Base-by-base conservation (phyloP, 345 rosid species). In the Bretschneidera sinensis region DNA sequence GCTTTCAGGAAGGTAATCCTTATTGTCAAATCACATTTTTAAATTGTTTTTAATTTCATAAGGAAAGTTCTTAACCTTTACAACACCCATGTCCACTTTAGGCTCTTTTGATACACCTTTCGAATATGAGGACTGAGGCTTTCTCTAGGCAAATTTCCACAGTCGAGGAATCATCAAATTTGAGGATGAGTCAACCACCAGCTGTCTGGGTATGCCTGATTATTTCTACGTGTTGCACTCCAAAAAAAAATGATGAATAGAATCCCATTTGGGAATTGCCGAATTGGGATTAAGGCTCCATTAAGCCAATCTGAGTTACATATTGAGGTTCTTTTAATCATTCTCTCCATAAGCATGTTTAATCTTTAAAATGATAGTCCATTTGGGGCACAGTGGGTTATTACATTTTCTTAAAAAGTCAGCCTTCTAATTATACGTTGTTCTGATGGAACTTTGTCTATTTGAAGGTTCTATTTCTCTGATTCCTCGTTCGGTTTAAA, bases 1-100 rank as follows among this genome's bases (percentile, higher is more conserved):
- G 89, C 86, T 67, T 86, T 86, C 69, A 78, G 83, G 63, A 78
- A 79, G 92, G 92, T 83, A 71, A 13, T 48, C 16, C 23, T 35
- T 47, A 0, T 20, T 64, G 39, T 48, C 17, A 5, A 48, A 59
- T 39, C 13, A 24, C 4, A 16, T 16, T 51, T 61, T 31, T 48
- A 1, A n/a, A 25, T 51, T 48, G 47, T n/a, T 31, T 17, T 43
- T 59, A 35, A 5, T 56, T 10, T 54, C 49, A 23, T 28, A 48
- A 51, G 55, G 24, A 52, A 48, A 54, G 43, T 2, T 28, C 13
- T 45, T 10, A 2, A 17, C 57, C 23, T 22, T 18, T 16, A 14
- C 45, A 39, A 39, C 4, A 39, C 45, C 14, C 9, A 17, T 43
- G 10, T 43, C 21, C 31, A 18, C 61, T 65, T 47, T 65, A 86